Base-by-base conservation (phyloP, 1,284 basidiomycete genomes). In the Schizophyllum commune region DNA sequence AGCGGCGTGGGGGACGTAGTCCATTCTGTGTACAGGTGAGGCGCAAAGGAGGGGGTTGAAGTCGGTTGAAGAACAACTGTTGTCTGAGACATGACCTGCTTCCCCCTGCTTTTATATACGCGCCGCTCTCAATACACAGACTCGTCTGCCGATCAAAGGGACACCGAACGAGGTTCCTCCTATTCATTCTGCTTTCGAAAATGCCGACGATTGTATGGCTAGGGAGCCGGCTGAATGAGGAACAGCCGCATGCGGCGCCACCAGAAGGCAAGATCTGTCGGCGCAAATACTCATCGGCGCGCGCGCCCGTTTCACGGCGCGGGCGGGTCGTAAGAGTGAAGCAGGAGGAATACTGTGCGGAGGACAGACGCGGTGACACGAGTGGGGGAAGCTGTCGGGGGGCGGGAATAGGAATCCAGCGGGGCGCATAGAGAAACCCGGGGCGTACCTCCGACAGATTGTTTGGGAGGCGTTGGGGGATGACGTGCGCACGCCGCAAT, bases 1-100 rank as follows among this genome's bases (percentile, higher is more conserved):
- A 47, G 61, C 63, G 52, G 69, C 57, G 59, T 69, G 67, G 57
- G 9, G 39, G 39, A 47, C 39, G 39, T 47, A 47, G 39, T 47
- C 39, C 39, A 47, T 47, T 13, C 8, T 13, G 39, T 17, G 39
- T 17, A 17, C 9, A 13, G 8, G 39, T 47, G 8, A 13, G 8
- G 39, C 9, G 39, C 39, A 47, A 47, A 47, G 39, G 17, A 47
- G 13, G 17, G 17, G 17, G 39, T 47, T 17, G 13, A 17, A 47
- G 39, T 4, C 17, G 13, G 9, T 11, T 17, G 17, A 47, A 17
- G 39, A 47, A 47, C 39, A 13, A 17, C 17, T 13, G 13, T 3
- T 47, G 17, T 11, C 9, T 47, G 39, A 2, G 6, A 39, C 27
- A 27, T 27, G 39, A 17, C 19, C 5, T n/a, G 32, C 21, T 22